Percentiles rank a stretch among this genome's conserved stretches.
Evolutionary conservation across 345 rosid species (phyloP).

Genomic region (Citrus cavaleriei): DNA sequence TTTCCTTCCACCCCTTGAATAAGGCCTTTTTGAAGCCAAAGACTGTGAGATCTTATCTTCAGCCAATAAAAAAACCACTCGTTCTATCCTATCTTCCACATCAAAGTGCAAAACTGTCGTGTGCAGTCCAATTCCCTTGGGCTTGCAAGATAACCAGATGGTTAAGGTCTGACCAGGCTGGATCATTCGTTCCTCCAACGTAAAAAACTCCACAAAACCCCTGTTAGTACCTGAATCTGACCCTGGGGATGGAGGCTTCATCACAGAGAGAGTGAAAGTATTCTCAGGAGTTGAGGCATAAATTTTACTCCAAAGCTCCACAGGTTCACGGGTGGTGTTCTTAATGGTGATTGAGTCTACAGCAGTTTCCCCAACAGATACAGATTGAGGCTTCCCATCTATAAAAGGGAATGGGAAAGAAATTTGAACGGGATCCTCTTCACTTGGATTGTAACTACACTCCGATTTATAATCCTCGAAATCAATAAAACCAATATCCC

Average conservation of each 20-base stretch:
- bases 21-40: constrained; percentile 50
- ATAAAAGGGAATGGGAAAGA: constrained; percentile 69
- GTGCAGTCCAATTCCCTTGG: constrained; percentile 63
- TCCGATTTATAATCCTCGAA: constrained; percentile 54
- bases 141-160: constrained; percentile 79
- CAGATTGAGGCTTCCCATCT: constrained; percentile 60
- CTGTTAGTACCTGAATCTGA: constrained; percentile 11
- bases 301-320: constrained; percentile 66
- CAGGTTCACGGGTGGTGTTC: constrained; percentile 51
- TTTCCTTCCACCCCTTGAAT: constrained; percentile 45
- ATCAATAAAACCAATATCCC: constrained; percentile 72
- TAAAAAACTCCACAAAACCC: constrained; percentile 41
- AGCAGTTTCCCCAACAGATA: constrained; percentile 51
- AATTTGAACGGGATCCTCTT: constrained; percentile 53
- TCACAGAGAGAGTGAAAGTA: constrained; percentile 61
- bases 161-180: constrained; percentile 60
- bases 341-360: constrained; percentile 45
- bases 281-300: constrained; percentile 58
- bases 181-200: constrained; percentile 79
- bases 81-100: constrained; percentile 53
- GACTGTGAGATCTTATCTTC: constrained; percentile 74
- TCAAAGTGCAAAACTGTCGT: constrained; percentile 60
- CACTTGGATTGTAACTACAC: constrained; percentile 40
- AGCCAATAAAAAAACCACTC: constrained; percentile 67
- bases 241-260: constrained; percentile 51